These are phyloP conservation scores for Poronia punctata DNA, from an alignment of 495 filamentous ascomycete species.

Conservation along the genomic window DNA sequence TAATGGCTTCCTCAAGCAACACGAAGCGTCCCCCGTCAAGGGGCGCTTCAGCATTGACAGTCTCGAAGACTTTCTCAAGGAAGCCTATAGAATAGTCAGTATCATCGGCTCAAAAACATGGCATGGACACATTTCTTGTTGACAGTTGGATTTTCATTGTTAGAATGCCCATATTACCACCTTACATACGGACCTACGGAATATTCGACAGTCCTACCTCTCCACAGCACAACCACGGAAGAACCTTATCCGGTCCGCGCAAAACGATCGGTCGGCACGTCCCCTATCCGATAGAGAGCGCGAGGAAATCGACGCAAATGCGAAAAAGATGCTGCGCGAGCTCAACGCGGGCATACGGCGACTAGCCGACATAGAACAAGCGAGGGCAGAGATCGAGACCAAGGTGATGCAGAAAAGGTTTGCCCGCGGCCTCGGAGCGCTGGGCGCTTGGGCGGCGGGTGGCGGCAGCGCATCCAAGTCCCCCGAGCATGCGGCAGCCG, in stretches of 20 bases:
- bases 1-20: constrained; percentile 57
- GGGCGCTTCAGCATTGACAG: constrained; percentile 39
- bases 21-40: constrained; percentile 41
- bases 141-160: constrained; percentile 8
- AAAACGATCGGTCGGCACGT: constrained; percentile 27
- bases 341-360: constrained; percentile 68
- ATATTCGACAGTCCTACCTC: constrained; percentile 85
- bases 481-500: constrained; percentile 60
- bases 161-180: constrained; percentile 81
- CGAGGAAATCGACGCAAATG: constrained; percentile 75
- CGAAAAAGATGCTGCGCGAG: constrained; percentile 74
- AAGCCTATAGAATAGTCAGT: constrained; percentile 87
- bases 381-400: constrained; percentile 66
- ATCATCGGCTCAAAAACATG: constrained; percentile 5
- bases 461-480: constrained; percentile 34
- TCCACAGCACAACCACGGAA: constrained; percentile 55
- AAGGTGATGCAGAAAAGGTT: constrained; percentile 64
- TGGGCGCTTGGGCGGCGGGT: constrained; percentile 71
- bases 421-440: constrained; percentile 46
- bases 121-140: not conserved
- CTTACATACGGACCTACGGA: constrained; percentile 68
- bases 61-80: constrained; percentile 86
- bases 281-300: constrained; percentile 61
- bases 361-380: constrained; percentile 72
- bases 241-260: constrained; percentile 32